These are phyloP conservation scores for Saturnispora kantuleensis DNA, from an alignment of 805 yeast genomes.

Conservation along the genomic window DNA sequence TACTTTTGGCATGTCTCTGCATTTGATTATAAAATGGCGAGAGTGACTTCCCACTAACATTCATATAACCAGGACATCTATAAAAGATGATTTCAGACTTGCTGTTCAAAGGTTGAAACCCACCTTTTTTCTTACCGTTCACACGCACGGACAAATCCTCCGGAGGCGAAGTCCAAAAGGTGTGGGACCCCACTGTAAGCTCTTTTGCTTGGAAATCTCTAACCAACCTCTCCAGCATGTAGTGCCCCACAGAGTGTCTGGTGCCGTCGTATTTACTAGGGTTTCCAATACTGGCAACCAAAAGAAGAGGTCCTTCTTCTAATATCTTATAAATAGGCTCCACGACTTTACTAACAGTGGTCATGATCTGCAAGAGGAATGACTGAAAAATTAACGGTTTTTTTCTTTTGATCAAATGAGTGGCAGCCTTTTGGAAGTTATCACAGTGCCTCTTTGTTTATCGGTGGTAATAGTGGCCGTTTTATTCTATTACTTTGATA, in stretches of 20 bases:
- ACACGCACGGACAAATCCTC: background rate
- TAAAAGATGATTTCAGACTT: conserved; percentile 9
- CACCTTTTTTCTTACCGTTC: background rate
- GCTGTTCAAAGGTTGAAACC: conserved; percentile 1
- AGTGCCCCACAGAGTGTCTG: conserved; percentile 73
- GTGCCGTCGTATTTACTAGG: conserved; percentile 55
- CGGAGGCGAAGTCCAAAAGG: background rate
- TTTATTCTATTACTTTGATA: conserved; percentile 19
- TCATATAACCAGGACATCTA: conserved; percentile 41
- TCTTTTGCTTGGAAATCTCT: background rate
- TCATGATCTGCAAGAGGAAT: background rate
- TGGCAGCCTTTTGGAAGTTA: conserved; percentile 11
- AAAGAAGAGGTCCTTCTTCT: conserved; percentile 18
- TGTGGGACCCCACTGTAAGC: background rate
- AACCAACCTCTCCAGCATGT: conserved; percentile 30
- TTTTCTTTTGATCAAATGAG: background rate
- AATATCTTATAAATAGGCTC: background rate
- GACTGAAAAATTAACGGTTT: background rate
- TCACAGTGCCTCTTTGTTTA: conserved; percentile 16
- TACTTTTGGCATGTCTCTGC: conserved; percentile 15
- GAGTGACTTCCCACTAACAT: conserved; percentile 44
- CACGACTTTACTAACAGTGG: background rate
- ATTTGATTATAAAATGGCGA: conserved; percentile 34
- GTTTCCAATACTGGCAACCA: conserved; percentile 59
- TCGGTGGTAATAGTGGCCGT: conserved; percentile 17